phyloP scores from a whole-genome alignment of 2,329 filamentous ascomycete genomes.

The Corynespora cassiicola region DNA sequence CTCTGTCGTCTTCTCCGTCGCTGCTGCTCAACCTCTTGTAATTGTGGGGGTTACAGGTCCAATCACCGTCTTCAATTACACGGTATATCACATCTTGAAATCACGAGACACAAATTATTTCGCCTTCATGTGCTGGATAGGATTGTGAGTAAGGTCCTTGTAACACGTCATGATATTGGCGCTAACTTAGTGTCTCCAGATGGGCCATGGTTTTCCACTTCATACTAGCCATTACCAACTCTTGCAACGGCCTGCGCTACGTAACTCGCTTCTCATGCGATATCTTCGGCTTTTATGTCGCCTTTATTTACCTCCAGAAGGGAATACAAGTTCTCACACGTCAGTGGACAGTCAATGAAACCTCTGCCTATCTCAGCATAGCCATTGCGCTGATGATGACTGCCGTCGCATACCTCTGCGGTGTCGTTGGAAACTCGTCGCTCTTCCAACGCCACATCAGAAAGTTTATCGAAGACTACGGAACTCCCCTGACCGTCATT shows the following conservation, averaged over 20 bases:
- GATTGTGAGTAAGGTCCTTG: constrained; percentile 74
- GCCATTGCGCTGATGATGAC: constrained; percentile 79
- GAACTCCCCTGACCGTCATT: constrained; percentile 69
- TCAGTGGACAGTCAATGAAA: constrained; percentile 69
- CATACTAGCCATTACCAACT: constrained; percentile 82
- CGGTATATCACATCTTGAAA: constrained; percentile 86
- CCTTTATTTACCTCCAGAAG: constrained; percentile 90
- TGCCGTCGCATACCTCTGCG: constrained; percentile 76
- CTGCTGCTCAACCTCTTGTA: constrained; percentile 83
- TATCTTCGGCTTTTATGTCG: constrained; percentile 93
- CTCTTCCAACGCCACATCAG: constrained; percentile 78
- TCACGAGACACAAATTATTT: constrained; percentile 82
- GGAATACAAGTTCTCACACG: constrained; percentile 83
- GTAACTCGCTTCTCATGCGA: constrained; percentile 92
- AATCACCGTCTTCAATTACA: constrained; percentile 94
- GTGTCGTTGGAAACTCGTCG: constrained; percentile 71
- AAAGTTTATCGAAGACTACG: constrained; percentile 88
- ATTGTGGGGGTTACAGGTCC: constrained; percentile 92
- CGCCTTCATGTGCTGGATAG: constrained; percentile 91
- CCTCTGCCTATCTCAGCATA: constrained; percentile 78
- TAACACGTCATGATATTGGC: neutral
- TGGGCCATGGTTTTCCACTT: constrained; percentile 88
- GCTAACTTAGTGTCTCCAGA: constrained; percentile 44
- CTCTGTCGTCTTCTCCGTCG: constrained; percentile 78
- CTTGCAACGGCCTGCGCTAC: constrained; percentile 86